phyloP scores from a whole-genome alignment of 2,329 filamentous ascomycete species.

The Tolypocladium album region DNA sequence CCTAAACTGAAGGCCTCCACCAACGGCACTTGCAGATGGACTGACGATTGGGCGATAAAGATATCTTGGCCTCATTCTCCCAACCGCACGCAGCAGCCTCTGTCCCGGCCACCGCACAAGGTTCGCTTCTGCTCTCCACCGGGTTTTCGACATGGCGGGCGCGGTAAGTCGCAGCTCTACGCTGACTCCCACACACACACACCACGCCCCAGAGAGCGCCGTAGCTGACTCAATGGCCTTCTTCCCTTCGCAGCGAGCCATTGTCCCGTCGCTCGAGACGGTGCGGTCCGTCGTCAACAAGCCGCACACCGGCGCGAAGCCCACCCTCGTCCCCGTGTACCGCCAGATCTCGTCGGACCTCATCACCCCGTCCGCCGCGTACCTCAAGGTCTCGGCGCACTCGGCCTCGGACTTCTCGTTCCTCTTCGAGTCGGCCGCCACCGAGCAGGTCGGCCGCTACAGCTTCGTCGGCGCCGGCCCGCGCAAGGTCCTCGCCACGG shows the following conservation, averaged over 20 bases:
- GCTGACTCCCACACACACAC: not conserved
- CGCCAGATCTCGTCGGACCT: conserved; percentile 84
- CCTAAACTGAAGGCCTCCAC: not conserved
- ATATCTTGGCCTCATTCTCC: not conserved
- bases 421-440: conserved; percentile 90
- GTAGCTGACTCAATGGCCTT: conserved; percentile 3
- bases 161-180: conserved; percentile 11
- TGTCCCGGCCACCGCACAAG: not conserved
- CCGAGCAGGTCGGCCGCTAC: conserved; percentile 87
- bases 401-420: conserved; percentile 67
- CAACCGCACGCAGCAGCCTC: not conserved
- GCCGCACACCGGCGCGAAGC: conserved; percentile 19
- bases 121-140: not conserved
- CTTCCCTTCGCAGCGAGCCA: conserved; percentile 19
- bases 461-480: conserved; percentile 84
- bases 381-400: conserved; percentile 76
- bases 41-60: not conserved
- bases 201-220: not conserved
- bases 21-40: not conserved
- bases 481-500: conserved; percentile 75
- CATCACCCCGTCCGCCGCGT: conserved; percentile 88
- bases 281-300: conserved; percentile 31
- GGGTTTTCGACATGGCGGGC: conserved; percentile 14
- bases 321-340: conserved; percentile 74
- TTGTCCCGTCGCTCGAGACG: conserved; percentile 35